A percentile compares a stretch with the other conserved stretches of the same genome.
Evolutionary conservation across 305 asterid species (phyloP).

Genomic region (Rubia occidens): DNA sequence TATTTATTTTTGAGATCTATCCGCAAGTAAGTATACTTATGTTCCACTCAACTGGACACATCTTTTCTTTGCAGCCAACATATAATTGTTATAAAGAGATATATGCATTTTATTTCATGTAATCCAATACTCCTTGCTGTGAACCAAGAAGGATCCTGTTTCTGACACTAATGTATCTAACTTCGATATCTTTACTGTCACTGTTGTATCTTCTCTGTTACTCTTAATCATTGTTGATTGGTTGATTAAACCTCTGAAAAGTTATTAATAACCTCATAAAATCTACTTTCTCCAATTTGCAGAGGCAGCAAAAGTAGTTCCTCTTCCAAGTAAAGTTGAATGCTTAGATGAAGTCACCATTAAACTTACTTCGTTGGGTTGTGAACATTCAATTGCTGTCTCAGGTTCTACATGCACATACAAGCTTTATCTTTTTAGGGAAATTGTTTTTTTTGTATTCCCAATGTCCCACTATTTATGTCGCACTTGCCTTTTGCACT

Average conservation of each 20-base stretch:
- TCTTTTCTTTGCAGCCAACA: neutral
- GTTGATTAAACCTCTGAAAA: slow-evolving; percentile 3
- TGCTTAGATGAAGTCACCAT: slow-evolving; percentile 61
- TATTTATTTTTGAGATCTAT: neutral
- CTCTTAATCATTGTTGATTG: neutral
- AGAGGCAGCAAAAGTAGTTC: slow-evolving; percentile 61
- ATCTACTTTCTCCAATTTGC: slow-evolving; percentile 24
- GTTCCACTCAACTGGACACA: neutral
- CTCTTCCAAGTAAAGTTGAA: slow-evolving; percentile 62
- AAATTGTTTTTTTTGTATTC: neutral
- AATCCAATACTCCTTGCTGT: neutral
- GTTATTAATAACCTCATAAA: neutral
- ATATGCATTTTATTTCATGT: neutral
- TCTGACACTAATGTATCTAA: neutral
- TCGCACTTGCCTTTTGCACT: neutral
- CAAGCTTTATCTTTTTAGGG: neutral
- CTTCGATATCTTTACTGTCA: neutral
- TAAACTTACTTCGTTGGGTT: slow-evolving; percentile 59
- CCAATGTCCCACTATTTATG: neutral
- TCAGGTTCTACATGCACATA: slow-evolving; percentile 42
- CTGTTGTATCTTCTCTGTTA: neutral
- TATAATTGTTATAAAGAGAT: neutral
- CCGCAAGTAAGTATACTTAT: neutral
- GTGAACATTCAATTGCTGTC: slow-evolving; percentile 84
- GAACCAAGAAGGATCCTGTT: neutral